Percentiles rank a stretch among this genome's conserved stretches.
Evolutionary conservation across 495 filamentous ascomycete genomes (phyloP).

Genomic region (Barbatosphaeria neglecta): DNA sequence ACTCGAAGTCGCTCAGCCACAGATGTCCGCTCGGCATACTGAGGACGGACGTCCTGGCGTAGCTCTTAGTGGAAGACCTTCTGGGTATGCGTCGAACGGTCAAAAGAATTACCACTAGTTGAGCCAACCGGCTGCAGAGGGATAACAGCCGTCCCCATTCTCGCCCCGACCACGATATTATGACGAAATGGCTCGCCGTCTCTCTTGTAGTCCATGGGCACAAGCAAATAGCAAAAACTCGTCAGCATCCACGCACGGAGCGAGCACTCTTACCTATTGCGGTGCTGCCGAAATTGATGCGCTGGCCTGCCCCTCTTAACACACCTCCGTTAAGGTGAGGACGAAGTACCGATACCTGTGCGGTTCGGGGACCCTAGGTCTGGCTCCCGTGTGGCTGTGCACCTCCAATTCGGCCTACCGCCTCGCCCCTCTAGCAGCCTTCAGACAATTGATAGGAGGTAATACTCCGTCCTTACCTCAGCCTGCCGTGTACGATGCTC

Average conservation of each 20-base stretch:
- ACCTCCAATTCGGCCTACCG: background rate
- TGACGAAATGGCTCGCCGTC: background rate
- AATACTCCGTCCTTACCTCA: too few species aligned
- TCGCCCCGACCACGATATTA: too few species aligned
- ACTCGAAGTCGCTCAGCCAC: background rate
- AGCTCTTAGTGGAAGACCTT: too few species aligned
- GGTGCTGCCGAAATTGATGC: background rate
- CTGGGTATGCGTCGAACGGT: too few species aligned
- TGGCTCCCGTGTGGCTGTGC: conserved; percentile 1
- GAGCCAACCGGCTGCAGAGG: too few species aligned
- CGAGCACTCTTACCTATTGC: background rate
- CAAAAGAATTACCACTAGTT: too few species aligned
- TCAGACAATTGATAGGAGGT: background rate
- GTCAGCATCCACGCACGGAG: background rate
- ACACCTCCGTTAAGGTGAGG: background rate
- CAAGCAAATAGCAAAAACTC: background rate
- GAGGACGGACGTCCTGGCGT: too few species aligned
- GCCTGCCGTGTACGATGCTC: too few species aligned
- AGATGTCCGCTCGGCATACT: too few species aligned
- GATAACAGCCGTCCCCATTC: too few species aligned
- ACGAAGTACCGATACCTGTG: background rate
- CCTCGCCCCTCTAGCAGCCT: background rate
- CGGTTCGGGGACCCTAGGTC: background rate
- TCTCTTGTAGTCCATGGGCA: background rate
- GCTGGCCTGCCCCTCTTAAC: background rate